Evolutionary conservation across 1,284 basidiomycete genomes (phyloP).

Genomic region (Hypsizygus ulmarius): DNA sequence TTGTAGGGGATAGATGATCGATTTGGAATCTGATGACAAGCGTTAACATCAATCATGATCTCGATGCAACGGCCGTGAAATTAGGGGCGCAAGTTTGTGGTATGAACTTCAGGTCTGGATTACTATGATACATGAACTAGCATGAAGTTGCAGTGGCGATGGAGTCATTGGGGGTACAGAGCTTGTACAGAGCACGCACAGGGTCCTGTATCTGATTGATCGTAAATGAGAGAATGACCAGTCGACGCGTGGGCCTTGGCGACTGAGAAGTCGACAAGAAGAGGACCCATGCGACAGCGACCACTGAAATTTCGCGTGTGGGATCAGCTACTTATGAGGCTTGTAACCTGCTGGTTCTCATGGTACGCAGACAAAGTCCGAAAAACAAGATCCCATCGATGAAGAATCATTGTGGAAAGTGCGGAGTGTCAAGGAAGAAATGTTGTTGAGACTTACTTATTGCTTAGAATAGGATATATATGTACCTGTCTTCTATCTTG

Average conservation of each 20-base stretch:
- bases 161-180: not conserved
- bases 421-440: conserved; percentile 8
- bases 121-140: too few relatives aligned
- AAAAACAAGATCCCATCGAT: not conserved
- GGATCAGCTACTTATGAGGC: conserved; percentile 1
- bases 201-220: conserved; percentile 12
- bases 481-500: conserved; percentile 5
- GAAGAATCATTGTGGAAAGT: conserved; percentile 1
- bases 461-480: not conserved
- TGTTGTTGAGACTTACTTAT: not conserved
- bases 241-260: conserved; percentile 13
- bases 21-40: conserved; percentile 3
- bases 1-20: conserved; percentile 2
- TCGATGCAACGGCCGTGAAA: not conserved
- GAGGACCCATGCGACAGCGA: conserved; percentile 7
- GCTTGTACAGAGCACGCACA: not conserved
- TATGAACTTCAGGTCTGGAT: too few relatives aligned
- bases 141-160: not conserved
- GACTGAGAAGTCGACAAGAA: conserved; percentile 2
- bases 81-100: too few relatives aligned
- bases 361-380: not conserved
- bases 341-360: conserved; percentile 4
- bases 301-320: conserved; percentile 12
- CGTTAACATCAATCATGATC: not conserved
- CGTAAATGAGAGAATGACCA: conserved; percentile 9